Base-by-base conservation (phyloP, 2,329 filamentous ascomycete genomes). In the Lasiodiplodia citricola region DNA sequence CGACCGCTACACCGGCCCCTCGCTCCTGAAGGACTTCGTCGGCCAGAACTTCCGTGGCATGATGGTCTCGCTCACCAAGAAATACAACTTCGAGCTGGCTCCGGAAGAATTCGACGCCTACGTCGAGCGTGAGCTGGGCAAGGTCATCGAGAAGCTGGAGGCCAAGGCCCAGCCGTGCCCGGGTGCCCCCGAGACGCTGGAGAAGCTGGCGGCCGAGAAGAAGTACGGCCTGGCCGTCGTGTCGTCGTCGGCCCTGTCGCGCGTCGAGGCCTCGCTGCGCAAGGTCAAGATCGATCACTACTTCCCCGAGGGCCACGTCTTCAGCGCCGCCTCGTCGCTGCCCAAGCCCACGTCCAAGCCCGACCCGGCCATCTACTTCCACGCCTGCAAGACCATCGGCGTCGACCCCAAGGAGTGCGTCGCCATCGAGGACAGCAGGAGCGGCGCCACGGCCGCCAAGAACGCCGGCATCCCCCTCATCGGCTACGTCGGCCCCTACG, bases 41-140 rank as follows among this genome's bases (percentile, higher is more conserved):
- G 94, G 94, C 75, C 91, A 96, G 80, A 97, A 96, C 87, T 97
- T 97, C 87, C 92, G 93, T 74, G 92, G 93, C 81, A 97, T 97
- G 92, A 90, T 97, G 82, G 81, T 84, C 69, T 89, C 88, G 70
- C 88, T 97, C 70, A 90, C 94, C 81, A 83, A 88, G 80, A 91
- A 92, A 80, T 90, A 92, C 85, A 85, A 86, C 80, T 95, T 97
- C 81, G 82, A 86, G 66, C 87, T 97, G 81, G 74, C 81, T 31
- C 80, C 85, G 23, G 88, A 88, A 2, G 92, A 96, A 77, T 81
- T 94, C 69, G 90, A 96, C 74, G 79, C 78, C 51, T 96, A 93
- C 79, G 92, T 96, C 71, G 85, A 83, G 74, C 85, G 86, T 74
- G 94, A 97, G 82, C 91, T 96, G 78, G 92, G 92, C 76, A 89